Percentiles rank a stretch among this genome's conserved stretches.
These are phyloP conservation scores for Aspergillus sp. DNA, from an alignment of 2,329 filamentous ascomycete genomes.

Conservation along the genomic window DNA sequence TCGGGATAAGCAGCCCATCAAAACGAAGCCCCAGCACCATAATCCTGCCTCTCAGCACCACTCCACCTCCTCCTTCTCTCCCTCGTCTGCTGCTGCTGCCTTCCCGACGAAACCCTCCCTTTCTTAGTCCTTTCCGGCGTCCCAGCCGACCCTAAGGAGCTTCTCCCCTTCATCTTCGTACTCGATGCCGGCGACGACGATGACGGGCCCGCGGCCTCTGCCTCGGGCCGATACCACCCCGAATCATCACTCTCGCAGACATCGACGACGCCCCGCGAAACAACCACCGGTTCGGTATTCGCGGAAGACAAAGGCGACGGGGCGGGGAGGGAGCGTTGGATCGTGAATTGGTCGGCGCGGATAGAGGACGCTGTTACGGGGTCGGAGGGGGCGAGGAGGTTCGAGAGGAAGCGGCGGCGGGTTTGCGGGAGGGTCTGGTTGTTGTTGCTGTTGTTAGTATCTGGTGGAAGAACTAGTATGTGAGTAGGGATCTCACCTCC, in stretches of 20 bases:
- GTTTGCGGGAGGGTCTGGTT: slow-evolving; percentile 41
- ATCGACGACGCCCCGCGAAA: slow-evolving; percentile 21
- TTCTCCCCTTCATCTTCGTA: slow-evolving; percentile 5
- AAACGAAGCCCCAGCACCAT: slow-evolving; percentile 6
- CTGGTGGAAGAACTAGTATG: neutral
- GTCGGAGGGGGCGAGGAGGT: slow-evolving; percentile 33
- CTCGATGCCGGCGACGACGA: neutral
- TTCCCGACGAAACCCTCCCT: slow-evolving; percentile 12
- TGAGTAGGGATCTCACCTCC: slow-evolving; percentile 28
- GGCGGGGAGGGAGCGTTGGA: slow-evolving; percentile 12
- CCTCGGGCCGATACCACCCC: slow-evolving; percentile 20
- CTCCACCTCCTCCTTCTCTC: slow-evolving; percentile 24
- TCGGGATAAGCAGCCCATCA: neutral
- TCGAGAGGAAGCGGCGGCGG: slow-evolving; percentile 36
- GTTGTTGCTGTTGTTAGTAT: neutral
- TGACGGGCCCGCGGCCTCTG: neutral
- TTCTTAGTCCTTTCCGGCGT: slow-evolving; percentile 15
- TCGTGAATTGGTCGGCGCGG: slow-evolving; percentile 28
- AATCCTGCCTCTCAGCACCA: slow-evolving; percentile 18
- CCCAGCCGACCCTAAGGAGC: neutral
- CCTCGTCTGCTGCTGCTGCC: slow-evolving; percentile 14
- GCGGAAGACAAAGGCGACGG: slow-evolving; percentile 4
- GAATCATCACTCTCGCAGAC: slow-evolving; percentile 24
- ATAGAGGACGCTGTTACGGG: slow-evolving; percentile 26
- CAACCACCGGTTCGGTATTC: slow-evolving; percentile 8